Evolutionary conservation across 192 early-diverging fungal genomes (phyloP).

Genomic region (Polychytrium aggregatum): DNA sequence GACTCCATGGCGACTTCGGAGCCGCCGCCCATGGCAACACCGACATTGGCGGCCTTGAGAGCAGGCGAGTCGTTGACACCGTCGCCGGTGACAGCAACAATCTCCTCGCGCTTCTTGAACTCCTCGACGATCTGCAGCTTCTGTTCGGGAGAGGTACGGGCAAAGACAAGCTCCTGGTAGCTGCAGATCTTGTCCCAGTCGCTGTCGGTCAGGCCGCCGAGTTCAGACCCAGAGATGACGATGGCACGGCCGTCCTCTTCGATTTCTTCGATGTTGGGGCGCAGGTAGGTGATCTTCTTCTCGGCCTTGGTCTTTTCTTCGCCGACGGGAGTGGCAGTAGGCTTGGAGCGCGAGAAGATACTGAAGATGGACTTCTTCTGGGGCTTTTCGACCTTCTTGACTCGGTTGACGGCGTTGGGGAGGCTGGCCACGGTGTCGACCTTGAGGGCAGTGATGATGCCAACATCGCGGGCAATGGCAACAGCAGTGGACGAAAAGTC

Average conservation of each 20-base stretch:
- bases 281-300: constrained; percentile 2
- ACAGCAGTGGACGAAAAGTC: constrained; percentile 69
- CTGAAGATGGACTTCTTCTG: background rate
- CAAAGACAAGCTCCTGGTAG: constrained; percentile 78
- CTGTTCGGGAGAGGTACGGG: constrained; percentile 79
- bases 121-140: constrained; percentile 59
- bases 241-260: constrained; percentile 6
- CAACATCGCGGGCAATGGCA: constrained; percentile 64
- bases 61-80: constrained; percentile 88
- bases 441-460: constrained; percentile 45
- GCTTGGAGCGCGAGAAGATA: background rate
- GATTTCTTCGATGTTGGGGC: constrained; percentile 3
- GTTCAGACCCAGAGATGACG: constrained; percentile 54
- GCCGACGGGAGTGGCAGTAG: background rate
- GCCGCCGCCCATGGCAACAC: constrained; percentile 77
- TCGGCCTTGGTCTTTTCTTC: background rate
- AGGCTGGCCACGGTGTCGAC: background rate
- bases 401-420: background rate
- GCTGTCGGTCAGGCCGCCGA: constrained; percentile 39
- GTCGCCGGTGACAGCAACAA: constrained; percentile 86
- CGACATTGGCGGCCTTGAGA: constrained; percentile 81
- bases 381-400: background rate
- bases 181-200: constrained; percentile 57
- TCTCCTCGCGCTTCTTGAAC: constrained; percentile 47
- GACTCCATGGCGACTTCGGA: constrained; percentile 52